Evolutionary conservation across 345 rosid genomes (phyloP), one percentile per base, ranked within the genome.

Genomic region (Abelmoschus esculentus): DNA sequence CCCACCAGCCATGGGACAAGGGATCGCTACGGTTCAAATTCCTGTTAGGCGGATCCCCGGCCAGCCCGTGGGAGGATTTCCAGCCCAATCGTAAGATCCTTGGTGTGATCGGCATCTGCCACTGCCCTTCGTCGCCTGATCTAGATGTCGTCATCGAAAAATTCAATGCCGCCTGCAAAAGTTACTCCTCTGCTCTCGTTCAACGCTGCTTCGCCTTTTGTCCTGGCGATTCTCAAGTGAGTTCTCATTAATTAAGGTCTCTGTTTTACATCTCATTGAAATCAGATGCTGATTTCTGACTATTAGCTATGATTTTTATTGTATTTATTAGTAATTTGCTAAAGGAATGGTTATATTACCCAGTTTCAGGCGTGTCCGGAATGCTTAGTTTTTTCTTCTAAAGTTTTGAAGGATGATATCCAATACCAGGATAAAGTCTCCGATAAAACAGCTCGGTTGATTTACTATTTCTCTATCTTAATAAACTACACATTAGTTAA

Each of bases 21-120:
- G 97, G 99, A 17, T 83, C 88, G 36, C 93, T 96, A 72, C 91
- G 90, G 58, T 96, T 96, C 83, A 89, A 87, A 71, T 92, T 90
- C 82, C 74, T 96, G 52, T 89, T 96, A 54, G 99, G 98, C 50
- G 99, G 98, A 15, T 81, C 90, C 19, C 98, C 97, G 17, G 90
- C 99, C 3, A 85, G 90, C 76, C 99, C 99, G 17, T 96, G 99
- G 99, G 99, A 96, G 70, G 97, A 96, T 78, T 96, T 96, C 79
- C 99, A 96, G 80, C 85, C 96, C 61, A 83, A 90, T 77, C 93
- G 97, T 66, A 96, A 96, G 87, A 86, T 87, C 76, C 93, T 90
- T 62, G 90, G 96, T 62, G 96, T 92, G 36, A 84, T 96, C 69
- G 99, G 98, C 19, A 82, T 96, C 69, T 90, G 89, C 72, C 99